Base-by-base conservation (phyloP, 2,329 filamentous ascomycete genomes). In the Teratosphaeria epicoccoides region DNA sequence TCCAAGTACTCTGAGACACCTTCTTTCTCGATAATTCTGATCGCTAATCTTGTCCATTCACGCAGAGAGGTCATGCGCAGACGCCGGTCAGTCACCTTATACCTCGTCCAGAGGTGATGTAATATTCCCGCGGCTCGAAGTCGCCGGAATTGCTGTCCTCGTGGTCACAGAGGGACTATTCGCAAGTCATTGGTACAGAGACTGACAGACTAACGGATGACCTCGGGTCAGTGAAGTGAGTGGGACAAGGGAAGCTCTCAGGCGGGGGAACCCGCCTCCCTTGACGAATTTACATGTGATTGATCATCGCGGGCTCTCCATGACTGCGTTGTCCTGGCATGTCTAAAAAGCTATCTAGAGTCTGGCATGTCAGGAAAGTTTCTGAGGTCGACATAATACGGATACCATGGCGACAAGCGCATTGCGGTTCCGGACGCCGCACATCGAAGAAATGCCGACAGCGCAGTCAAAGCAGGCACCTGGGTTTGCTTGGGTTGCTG, bases 401-500 rank as follows among this genome's bases (percentile, higher is more conserved):
- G 2, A 9, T 37, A 49, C 40, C 23, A 60, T 61, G 57, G 56
- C 57, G 43, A 49, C 56, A 26, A 55, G 58, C 47, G 56, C 61
- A 14, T 56, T 67, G 10, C 61, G 63, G 17, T 67, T 67, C 52
- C 59, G 61, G 14, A 83, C 83, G 77, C 80, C 80, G 59, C 85
- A 87, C 62, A 88, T 97, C 62, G 83, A 94, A 70, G 85, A 95
- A 61, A 75, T 96, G 52, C 86, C 88, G 29, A 73, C 72, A 52
- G 82, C 81, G 63, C 74, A 82, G 24, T 64, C 64, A 17, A 82
- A 81, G 55, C 82, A 82, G 14, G 86, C 88, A 1, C 89, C 91
- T 1, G 91, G 91, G 63, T 97, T 89, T 85, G 88, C 88, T 11
- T 95, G 95, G 67, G 87, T 96, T 1, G 83, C 89, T 25, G 88